Conservation (phyloP, 352 stramenopile species). For the Globisporangium parvum region DNA sequence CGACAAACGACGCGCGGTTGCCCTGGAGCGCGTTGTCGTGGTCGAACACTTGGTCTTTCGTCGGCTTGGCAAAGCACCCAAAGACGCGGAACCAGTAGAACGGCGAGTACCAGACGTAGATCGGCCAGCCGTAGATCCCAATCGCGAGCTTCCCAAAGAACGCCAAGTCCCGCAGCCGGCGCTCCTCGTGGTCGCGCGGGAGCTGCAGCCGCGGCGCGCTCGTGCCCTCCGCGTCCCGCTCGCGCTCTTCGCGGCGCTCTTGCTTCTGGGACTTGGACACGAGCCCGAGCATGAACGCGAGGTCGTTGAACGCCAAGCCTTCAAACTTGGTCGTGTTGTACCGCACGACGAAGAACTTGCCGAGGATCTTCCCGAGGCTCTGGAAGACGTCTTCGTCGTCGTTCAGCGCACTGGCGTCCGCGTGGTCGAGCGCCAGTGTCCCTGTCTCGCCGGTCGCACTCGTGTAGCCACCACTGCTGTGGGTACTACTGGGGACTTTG, state of each 20-base stretch:
- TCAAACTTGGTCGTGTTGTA: slow-evolving; percentile 64
- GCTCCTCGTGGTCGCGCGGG: slow-evolving; percentile 31
- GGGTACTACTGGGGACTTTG: neutral
- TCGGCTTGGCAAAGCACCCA: slow-evolving; percentile 41
- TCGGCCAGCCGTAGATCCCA: slow-evolving; percentile 76
- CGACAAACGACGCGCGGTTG: slow-evolving; percentile 62
- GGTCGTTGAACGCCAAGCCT: slow-evolving; percentile 62
- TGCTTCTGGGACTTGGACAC: slow-evolving; percentile 52
- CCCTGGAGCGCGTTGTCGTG: slow-evolving; percentile 54
- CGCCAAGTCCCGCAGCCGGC: slow-evolving; percentile 39
- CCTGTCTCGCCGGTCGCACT: slow-evolving; percentile 1
- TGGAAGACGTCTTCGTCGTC: slow-evolving; percentile 67
- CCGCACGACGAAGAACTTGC: slow-evolving; percentile 71
- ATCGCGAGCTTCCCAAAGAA: slow-evolving; percentile 66
- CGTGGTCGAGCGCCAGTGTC: neutral
- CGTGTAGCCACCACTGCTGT: slow-evolving; percentile 16
- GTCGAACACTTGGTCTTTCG: slow-evolving; percentile 40
- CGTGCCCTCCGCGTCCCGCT: slow-evolving; percentile 16
- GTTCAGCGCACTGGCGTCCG: slow-evolving; percentile 14
- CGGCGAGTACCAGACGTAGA: slow-evolving; percentile 74
- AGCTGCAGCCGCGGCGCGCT: slow-evolving; percentile 26
- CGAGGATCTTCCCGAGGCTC: slow-evolving; percentile 49
- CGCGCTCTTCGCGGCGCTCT: slow-evolving; percentile 31
- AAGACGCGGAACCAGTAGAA: slow-evolving; percentile 67
- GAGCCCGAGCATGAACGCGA: slow-evolving; percentile 62